phyloP scores from a whole-genome alignment of 306 rosid genomes.

The Fragaria ananassa region DNA sequence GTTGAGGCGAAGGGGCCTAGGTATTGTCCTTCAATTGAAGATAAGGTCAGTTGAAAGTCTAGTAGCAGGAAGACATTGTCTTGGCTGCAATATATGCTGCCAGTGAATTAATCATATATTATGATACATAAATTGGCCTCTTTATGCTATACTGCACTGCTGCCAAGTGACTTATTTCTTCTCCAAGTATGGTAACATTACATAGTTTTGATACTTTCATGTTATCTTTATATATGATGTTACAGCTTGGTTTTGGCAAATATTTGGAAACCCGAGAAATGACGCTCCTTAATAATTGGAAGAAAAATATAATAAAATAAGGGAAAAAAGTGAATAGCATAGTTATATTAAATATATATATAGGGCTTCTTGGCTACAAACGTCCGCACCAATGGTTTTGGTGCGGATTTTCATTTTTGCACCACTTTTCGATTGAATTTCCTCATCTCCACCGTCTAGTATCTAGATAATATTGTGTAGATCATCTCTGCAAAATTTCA shows the following conservation, averaged over 20 bases:
- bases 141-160: background rate
- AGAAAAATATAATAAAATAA: background rate
- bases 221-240: background rate
- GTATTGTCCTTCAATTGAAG: slow-evolving; percentile 98
- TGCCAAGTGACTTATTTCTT: background rate
- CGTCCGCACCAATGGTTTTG: too few species aligned
- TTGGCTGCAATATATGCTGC: background rate
- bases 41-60: slow-evolving; percentile 54
- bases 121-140: background rate
- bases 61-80: background rate
- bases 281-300: background rate
- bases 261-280: background rate
- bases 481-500: too few species aligned
- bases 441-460: too few species aligned
- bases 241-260: too few species aligned
- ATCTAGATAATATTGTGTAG: too few species aligned
- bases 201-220: background rate
- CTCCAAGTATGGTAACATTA: background rate
- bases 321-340: background rate
- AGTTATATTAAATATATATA: too few species aligned
- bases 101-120: background rate
- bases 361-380: too few species aligned
- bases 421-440: too few species aligned
- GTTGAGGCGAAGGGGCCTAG: slow-evolving; percentile 97
- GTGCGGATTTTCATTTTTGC: too few species aligned